Evolutionary conservation across 805 yeast genomes (phyloP), one percentile per base, ranked within the genome.

Genomic region (Blastobotrys americana): DNA sequence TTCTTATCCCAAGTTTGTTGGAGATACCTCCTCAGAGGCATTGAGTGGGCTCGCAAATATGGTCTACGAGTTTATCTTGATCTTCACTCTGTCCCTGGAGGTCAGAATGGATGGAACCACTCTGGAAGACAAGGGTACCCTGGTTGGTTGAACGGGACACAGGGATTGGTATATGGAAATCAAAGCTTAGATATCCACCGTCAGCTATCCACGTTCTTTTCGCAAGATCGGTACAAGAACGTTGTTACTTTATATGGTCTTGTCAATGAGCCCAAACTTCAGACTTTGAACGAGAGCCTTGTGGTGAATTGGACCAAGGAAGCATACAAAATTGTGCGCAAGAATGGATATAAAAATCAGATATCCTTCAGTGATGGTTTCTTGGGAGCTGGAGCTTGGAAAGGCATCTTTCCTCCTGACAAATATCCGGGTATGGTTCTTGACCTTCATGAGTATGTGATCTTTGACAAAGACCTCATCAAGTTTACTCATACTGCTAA

Each of bases 361-460:
- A 62, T 80, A 21, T 72, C 85, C 39, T 71, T 83, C 51, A 94
- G 85, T 43, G 96, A 87, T 59, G 95, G 90, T 1, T 82, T 84
- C 68, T 68, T 78, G 57, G 70, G 74, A 5, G 63, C 69, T 31
- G 66, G 73, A 42, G 74, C 75, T 61, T 86, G 89, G 83, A 74
- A 82, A 55, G 68, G 72, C 49, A 70, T 72, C 47, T 66, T 81
- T 52, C 67, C 70, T 36, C 59, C 64, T 6, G 52, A 38, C 8
- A 57, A 65, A 42, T 72, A 65, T 56, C 80, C 82, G 73, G 77
- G 78, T 53, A 80, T 86, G 55, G 74, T 82, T 13, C 64, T 87
- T 45, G 96, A 87, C 60, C 86, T 85, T 60, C 96, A 87, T 61
- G 89, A 84, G 63, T 87, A 87, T 66, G 86, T 83, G 64, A 87